Base-by-base conservation (phyloP, 2,329 filamentous ascomycete species). In the Passalora sequoiae region DNA sequence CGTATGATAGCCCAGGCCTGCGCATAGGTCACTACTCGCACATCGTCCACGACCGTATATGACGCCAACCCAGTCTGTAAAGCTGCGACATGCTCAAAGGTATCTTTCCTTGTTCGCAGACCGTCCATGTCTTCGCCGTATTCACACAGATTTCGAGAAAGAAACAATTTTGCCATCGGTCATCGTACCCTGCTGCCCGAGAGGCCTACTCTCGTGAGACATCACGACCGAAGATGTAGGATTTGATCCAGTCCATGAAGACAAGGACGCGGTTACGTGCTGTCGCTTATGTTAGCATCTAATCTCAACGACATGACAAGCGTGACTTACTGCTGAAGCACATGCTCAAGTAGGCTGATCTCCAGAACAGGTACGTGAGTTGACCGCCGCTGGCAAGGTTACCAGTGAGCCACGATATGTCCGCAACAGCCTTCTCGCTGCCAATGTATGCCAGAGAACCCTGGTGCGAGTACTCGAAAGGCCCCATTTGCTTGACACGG, bases 391-490 rank as follows among this genome's bases (percentile, higher is more conserved):
- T 87, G 50, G 92, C 91, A 59, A 98, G 78, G 74, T 97, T 98
- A 56, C 92, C 92, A 61, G 92, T 94, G 73, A 94, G 82, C 91
- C 92, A 98, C 65, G 82, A 86, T 61, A 98, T 88, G 70, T 98
- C 92, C 50, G 92, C 92, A 46, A 98, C 92, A 38, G 92, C 92
- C 78, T 91, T 91, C 67, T 98, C 92, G 68, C 87, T 94, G 51
- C 92, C 92, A 71, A 98, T 98, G 72, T 98, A 98, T 38, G 92
- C 92, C 69, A 98, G 70, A 59, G 84, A 91, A 56, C 92, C 92
- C 74, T 98, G 89, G 75, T 98, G 92, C 28, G 87, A 92, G 79
- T 98, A 98, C 73, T 94, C 84, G 76, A 98, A 98, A 40, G 92
- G 92, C 66, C 92, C 94, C 68, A 96, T 83, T 67, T 94, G 86